Conservation (phyloP, 1,284 basidiomycete species). For the Anthracocystis walkeri region DNA sequence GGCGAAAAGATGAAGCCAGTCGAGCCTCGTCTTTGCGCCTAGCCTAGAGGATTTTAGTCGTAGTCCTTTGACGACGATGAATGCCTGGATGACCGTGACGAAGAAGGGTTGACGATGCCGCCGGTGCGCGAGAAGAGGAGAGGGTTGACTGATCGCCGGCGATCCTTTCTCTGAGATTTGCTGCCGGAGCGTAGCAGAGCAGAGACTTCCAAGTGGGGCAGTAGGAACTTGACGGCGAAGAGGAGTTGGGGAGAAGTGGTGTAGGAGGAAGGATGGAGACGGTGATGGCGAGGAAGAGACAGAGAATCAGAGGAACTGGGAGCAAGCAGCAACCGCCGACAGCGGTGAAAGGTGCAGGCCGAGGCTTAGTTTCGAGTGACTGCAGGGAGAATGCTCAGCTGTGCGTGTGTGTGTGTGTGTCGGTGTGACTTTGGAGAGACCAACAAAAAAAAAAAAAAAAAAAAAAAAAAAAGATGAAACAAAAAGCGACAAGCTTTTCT, state of each 20-base stretch:
- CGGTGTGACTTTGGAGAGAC: neutral
- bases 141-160: slow-evolving; percentile 25
- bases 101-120: neutral
- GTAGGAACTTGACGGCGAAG: neutral
- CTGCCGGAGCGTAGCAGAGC: slow-evolving; percentile 6
- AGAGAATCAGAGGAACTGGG: neutral
- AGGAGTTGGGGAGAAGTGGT: neutral
- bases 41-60: neutral
- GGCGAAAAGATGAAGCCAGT: neutral
- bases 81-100: neutral
- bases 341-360: slow-evolving; percentile 2
- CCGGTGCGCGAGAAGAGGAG: neutral
- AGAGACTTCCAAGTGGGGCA: neutral
- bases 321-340: slow-evolving; percentile 3
- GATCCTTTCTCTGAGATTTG: slow-evolving; percentile 19
- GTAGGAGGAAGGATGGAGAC: neutral
- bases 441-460: neutral
- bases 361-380: neutral
- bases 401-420: slow-evolving; percentile 1
- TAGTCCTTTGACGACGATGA: neutral
- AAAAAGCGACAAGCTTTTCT: neutral
- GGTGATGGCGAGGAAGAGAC: slow-evolving; percentile 5
- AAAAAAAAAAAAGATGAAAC: too few species aligned
- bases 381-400: neutral
- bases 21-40: neutral